Base-by-base conservation (phyloP, 1,284 basidiomycete genomes). In the Sanghuangporus baumii region DNA sequence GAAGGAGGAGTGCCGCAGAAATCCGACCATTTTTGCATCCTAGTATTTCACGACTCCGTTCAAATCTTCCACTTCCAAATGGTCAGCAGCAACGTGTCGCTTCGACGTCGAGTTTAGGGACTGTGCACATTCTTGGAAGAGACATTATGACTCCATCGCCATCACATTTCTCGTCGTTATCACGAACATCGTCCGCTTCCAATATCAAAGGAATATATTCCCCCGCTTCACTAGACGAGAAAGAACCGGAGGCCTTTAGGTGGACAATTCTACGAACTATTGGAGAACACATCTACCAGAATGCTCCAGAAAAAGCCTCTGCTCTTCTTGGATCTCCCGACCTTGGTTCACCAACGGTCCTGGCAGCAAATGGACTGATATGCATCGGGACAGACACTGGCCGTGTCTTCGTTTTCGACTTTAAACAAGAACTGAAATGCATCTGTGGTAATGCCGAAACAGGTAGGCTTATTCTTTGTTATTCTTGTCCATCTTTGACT, bases 311-410 rank as follows among this genome's bases (percentile, higher is more conserved):
- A 67, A 92, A 89, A 68, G 82, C 82, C 16, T 81, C 85, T 9
- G 77, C 85, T 23, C 69, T 90, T 2, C 77, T 92, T 8, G 87
- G 86, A 0, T 75, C 82, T 1, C 75, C 82, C 4, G 71, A 76
- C 4, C 70, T 81, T 18, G 91, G 91, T 0, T 77, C 75, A 0
- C 94, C 96, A 0, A 93, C 89, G 0, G 91, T 92, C 11, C 75
- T 98, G 61, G 87, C 91, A 8, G 90, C 91, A 9, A 93, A 93
- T 68, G 96, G 95, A 0, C 77, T 97, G 65, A 85, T 99, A 40
- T 98, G 94, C 65, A 79, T 98, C 4, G 97, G 97, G 3, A 95
- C 91, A 0, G 85, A 88, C 52, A 76, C 79, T 23, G 97, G 96
- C 5, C 86, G 82, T 70, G 82, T 91, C 38, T 80, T 88, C 55